Conservation (phyloP, 192 early-diverging fungal species). For the Oehlia diaphana region DNA sequence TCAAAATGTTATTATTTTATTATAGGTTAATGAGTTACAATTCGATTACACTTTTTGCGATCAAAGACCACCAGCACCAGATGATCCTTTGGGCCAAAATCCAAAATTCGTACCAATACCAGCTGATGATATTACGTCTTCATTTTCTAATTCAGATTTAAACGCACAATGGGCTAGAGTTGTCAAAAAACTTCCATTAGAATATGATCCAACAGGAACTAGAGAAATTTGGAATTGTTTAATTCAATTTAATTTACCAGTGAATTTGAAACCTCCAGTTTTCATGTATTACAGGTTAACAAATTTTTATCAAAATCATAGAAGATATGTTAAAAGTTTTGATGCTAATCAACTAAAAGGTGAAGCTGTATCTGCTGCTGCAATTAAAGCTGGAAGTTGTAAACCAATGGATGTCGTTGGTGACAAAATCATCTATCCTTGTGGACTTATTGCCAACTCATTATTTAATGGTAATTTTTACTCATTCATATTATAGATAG, state of each 20-base stretch:
- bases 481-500: not conserved
- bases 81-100: not conserved
- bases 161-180: not conserved
- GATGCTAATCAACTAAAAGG: slow-evolving; percentile 83
- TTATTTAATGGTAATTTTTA: slow-evolving; percentile 82
- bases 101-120: slow-evolving; percentile 21
- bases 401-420: slow-evolving; percentile 51
- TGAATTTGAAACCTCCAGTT: slow-evolving; percentile 71
- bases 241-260: slow-evolving; percentile 70
- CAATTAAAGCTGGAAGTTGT: slow-evolving; percentile 55
- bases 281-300: slow-evolving; percentile 95
- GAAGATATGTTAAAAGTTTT: slow-evolving; percentile 91
- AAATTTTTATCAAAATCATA: slow-evolving; percentile 99
- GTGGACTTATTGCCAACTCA: slow-evolving; percentile 98
- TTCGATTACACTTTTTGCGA: slow-evolving; percentile 95
- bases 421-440: slow-evolving; percentile 79
- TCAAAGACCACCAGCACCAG: slow-evolving; percentile 21
- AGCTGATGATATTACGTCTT: slow-evolving; percentile 19
- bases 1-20: not conserved
- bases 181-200: not conserved
- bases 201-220: not conserved
- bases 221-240: slow-evolving; percentile 53
- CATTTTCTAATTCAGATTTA: slow-evolving; percentile 27
- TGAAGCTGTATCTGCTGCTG: slow-evolving; percentile 41
- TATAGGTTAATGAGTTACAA: slow-evolving; percentile 77